Percentiles rank a stretch among this genome's conserved stretches.
Evolutionary conservation across 257 asterid genomes (phyloP).

Genomic region (Gardenia jasminoides): DNA sequence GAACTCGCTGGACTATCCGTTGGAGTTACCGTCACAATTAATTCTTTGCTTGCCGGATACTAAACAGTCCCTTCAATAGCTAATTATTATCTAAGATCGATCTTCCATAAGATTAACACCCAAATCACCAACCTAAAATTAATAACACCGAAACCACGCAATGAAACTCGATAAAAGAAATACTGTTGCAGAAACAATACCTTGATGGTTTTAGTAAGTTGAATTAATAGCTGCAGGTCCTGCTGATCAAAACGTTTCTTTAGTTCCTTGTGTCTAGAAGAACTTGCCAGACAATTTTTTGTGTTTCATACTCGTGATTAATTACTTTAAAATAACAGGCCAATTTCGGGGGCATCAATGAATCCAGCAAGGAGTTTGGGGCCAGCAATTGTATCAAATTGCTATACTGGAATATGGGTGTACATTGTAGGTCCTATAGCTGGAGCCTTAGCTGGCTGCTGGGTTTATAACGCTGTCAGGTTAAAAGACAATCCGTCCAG

Average conservation of each 20-base stretch:
- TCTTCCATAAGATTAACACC: too few relatives aligned
- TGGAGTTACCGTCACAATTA: slow-evolving; percentile 27
- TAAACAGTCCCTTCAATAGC: neutral
- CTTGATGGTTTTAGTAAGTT: too few relatives aligned
- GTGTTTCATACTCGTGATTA: neutral
- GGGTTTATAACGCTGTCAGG: slow-evolving; percentile 31
- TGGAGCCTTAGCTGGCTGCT: slow-evolving; percentile 40
- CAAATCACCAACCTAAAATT: too few relatives aligned
- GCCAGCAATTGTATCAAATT: slow-evolving; percentile 38
- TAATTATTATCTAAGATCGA: neutral
- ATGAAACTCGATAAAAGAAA: too few relatives aligned
- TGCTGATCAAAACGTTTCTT: too few relatives aligned
- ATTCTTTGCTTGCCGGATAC: slow-evolving; percentile 35
- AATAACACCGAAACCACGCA: too few relatives aligned
- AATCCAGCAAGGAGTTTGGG: slow-evolving; percentile 56
- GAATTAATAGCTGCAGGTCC: too few relatives aligned
- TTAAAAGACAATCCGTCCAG: slow-evolving; percentile 20
- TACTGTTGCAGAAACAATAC: too few relatives aligned
- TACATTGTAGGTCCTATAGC: slow-evolving; percentile 39
- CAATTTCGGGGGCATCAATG: slow-evolving; percentile 46
- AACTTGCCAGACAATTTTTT: neutral
- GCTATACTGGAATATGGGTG: slow-evolving; percentile 35
- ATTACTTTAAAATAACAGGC: slow-evolving; percentile 22
- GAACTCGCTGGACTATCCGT: slow-evolving; percentile 26
- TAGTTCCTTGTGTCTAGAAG: neutral